Evolutionary conservation across 768 basidiomycete genomes (phyloP), one percentile per base, ranked within the genome.

Genomic region (Boletus reticulatus): DNA sequence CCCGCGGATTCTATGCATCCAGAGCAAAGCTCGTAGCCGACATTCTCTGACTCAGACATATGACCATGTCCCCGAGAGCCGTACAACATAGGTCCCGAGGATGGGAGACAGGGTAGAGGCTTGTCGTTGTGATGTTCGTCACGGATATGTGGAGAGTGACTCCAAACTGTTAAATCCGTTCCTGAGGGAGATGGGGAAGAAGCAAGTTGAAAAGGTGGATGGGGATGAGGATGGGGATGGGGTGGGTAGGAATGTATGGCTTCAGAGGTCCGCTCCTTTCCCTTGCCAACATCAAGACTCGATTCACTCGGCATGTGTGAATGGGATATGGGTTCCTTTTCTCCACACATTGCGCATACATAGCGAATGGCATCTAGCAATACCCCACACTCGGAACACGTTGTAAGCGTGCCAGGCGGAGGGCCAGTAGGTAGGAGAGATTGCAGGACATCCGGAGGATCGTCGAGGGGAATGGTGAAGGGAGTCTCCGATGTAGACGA

Each of bases 331-430:
- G 88, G 82, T 45, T 78, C 72, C 68, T 86, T 91, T 71, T 91
- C 89, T 10, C 92, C 93, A 63, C 94, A 96, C 22, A 85, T 88
- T 5, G 87, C 80, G 65, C 95, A 98, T 14, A 95, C 87, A 69
- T 98, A 97, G 44, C 92, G 85, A 68, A 96, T 84, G n/a, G 83
- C 80, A 49, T 92, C 88, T 19, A 98, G 75, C 7, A 84, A 64
- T 0, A 78, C 70, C 14, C 88, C 88, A 62, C 95, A 98, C 44
- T 83, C 82, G 1, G 92, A 94, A 70, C 95, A 98, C 47, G 84
- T 82, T 1, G 93, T 92, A 17, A 90, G 80, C 44, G 79, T 77
- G 24, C 82, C 80, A 6, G 80, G 76, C 10, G 87, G 82, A 20
- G 87, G 80, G 1, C 73, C 75, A 20, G 73, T 64, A 4, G 78